Base-by-base conservation (phyloP, 2,329 filamentous ascomycete species). In the Fusarium sp. region DNA sequence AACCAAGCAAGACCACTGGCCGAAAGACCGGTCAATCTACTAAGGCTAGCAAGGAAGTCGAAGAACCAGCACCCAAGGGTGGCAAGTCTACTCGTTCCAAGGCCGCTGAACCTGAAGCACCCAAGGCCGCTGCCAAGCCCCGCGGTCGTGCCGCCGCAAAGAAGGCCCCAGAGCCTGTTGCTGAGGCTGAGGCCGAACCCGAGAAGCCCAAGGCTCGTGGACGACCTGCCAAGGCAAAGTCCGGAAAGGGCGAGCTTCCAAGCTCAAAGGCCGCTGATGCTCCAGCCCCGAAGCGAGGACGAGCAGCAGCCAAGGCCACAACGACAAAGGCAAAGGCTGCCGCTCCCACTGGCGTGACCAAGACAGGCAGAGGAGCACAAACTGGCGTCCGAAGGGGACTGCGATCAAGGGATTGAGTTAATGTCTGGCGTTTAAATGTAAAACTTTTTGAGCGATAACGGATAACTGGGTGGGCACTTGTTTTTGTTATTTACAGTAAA, bases 241-340 rank as follows among this genome's bases (percentile, higher is more conserved):
- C 72, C 9, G 72, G 72, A 21, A 74, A 74, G 35, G 72, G 72
- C 13, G 72, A 74, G 38, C 55, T 74, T 15, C 41, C 68, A 35
- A 63, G 60, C 38, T 24, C 68, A 12, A 74, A 74, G 33, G 39
- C 38, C 1, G 48, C 29, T 1, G 48, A 52, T n/a, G 55, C 57
- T 8, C 46, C 52, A 5, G 26, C 48, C 6, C 23, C 63, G 26
- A 74, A 70, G 44, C 61, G 60, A 31, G 68, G 67, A 41, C 63
- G 57, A 48, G 61, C 47, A 29, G 53, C 44, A 13, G 66, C 44
- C 28, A 68, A 57, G 46, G 24, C 59, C 24, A 47, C 37, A 15
- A 28, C 43, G 18, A 35, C 57, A 13, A 65, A 69, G 23, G 33
- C 23, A 11, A 57, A 70, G n/a, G 65, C 21, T 18, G 39, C 68